phyloP scores from a whole-genome alignment of 805 yeast species.

The Starmerella riodocensis region DNA sequence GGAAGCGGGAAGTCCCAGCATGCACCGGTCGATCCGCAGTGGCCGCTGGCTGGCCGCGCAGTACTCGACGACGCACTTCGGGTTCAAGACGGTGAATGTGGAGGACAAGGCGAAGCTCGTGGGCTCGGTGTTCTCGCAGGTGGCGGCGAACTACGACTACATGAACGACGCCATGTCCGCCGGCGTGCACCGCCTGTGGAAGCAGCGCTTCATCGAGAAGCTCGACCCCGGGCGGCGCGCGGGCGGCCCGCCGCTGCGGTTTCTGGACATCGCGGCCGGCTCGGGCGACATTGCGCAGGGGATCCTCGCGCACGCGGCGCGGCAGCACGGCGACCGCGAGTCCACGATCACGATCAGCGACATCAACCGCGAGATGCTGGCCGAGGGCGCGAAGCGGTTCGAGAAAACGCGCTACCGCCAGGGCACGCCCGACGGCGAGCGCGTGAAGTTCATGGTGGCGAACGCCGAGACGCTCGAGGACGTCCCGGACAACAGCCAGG shows the following conservation, averaged over 20 bases:
- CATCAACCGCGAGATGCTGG: constrained; percentile 90
- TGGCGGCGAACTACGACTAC: constrained; percentile 83
- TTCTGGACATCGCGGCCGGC: constrained; percentile 96
- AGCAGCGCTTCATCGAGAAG: constrained; percentile 72
- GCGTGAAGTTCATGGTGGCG: constrained; percentile 75
- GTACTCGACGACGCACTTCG: constrained; percentile 71
- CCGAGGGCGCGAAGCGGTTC: constrained; percentile 76
- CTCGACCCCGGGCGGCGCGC: constrained; percentile 91
- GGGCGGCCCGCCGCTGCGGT: constrained; percentile 67
- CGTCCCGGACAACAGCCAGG: constrained; percentile 77
- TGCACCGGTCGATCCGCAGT: too few relatives aligned
- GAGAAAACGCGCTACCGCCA: constrained; percentile 24
- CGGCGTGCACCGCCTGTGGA: constrained; percentile 93
- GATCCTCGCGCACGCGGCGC: constrained; percentile 76
- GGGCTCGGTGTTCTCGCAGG: constrained; percentile 81
- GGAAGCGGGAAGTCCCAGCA: too few relatives aligned
- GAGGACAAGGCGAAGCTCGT: constrained; percentile 61
- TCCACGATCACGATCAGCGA: constrained; percentile 85
- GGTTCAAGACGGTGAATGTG: constrained; percentile 67
- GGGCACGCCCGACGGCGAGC: constrained; percentile 44
- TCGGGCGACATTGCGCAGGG: constrained; percentile 98
- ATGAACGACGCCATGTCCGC: constrained; percentile 98
- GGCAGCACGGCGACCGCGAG: constrained; percentile 56
- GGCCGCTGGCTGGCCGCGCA: too few relatives aligned
- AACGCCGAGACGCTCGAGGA: constrained; percentile 83